Evolutionary conservation across 1,284 basidiomycete species (phyloP), one percentile per base, ranked within the genome.

Genomic region (Hemileia vastatrix): DNA sequence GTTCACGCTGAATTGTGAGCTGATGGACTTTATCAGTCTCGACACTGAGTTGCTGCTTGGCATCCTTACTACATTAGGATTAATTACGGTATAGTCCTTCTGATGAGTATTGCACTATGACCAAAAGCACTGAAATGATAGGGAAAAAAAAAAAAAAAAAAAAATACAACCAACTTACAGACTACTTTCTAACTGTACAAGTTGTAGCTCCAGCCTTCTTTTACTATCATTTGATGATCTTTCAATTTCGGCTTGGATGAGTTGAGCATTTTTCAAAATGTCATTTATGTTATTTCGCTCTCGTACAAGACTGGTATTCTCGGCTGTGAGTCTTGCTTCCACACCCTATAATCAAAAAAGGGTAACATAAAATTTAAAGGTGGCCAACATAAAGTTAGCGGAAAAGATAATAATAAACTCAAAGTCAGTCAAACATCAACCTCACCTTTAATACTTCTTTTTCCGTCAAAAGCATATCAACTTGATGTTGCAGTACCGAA

Each of bases 361-460:
- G 23, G 24, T 6, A 21, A 36, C 65, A 55, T 58, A 15, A 54
- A 43, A 19, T 2, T 65, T 31, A 27, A 31, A 27, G 59, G 3
- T 54, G 50, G 13, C 19, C 15, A 9, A 6, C 13, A 9, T 45
- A 23, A 15, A 36, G 0, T 2, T 15, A 55, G 9, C 33, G 4
- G n/a, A 27, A 43, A 1, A 23, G 2, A 56, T n/a, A 24, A 13
- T 13, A 27, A 21, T 4, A 18, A 23, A 6, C 13, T 15, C 27
- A 27, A 56, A 18, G 32, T 3, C 2, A 4, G 6, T 8, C 13
- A 8, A 23, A 8, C 44, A 4, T 45, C 24, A 6, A 23, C 31
- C 84, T 55, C 57, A 88, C 89, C 84, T 88, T 87, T 86, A 87
- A 90, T 47, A 92, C 87, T 70, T 86, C 86, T 79, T 90, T 91